Evolutionary conservation across 2,329 filamentous ascomycete genomes (phyloP), one percentile per base, ranked within the genome.

Genomic region (Xylaria sp.): DNA sequence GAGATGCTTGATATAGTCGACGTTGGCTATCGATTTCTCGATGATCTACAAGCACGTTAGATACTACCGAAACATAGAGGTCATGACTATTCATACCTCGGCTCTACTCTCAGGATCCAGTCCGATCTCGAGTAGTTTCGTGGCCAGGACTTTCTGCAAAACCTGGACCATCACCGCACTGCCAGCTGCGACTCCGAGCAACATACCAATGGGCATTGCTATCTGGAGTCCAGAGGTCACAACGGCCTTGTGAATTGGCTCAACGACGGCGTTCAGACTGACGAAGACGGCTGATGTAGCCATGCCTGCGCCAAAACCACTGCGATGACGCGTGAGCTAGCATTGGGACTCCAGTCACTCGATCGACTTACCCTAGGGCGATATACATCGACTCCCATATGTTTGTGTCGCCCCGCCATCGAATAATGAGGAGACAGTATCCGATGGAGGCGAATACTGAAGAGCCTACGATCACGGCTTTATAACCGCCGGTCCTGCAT

Each of bases 401-500:
- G 6, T 77, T 78, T 0, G 83, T 87, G 37, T 83, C 63, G 0
- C 84, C 86, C 9, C 81, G 77, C 87, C 86, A 89, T 19, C 79
- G 74, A 1, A 84, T 66, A 7, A 82, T 70, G 2, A 88, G 76
- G 0, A 85, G 71, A 0, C 74, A 52, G 60, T 87, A 87, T 4
- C 79, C 76, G 0, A 79, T 57, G 0, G 79, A 77, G 9, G 59
- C 58, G 0, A 83, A 80, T 1, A 79, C 72, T 0, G 82, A 54
- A 0, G 81, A 78, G 0, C 82, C 79, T 0, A 83, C 54, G 0
- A 83, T 74, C 0, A 84, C 75, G 0, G 85, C 63, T 60, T 85
- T 87, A 69, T 87, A 89, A 0, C 77, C 76, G 0, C 86, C 85
- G 0, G 84, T 88, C 18, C 78, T 80, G 48, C 51, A 52, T 18